Conservation (phyloP, 805 yeast species). For the Suhomyces tanzawaensis region DNA sequence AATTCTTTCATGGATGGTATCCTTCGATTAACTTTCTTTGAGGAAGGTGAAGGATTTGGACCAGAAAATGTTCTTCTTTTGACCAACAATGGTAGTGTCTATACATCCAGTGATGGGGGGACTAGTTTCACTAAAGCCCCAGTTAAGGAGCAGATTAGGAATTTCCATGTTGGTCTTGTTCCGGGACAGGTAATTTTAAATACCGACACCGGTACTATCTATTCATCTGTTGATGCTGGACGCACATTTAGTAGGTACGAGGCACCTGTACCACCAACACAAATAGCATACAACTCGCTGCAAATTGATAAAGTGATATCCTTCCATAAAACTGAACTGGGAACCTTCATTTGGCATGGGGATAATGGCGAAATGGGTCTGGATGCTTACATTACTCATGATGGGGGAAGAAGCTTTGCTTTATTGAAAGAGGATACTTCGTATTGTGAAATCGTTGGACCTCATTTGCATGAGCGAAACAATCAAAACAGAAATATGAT, state of each 20-base stretch:
- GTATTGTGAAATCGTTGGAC: slow-evolving; percentile 67
- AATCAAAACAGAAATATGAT: slow-evolving; percentile 45
- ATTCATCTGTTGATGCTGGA: too few relatives aligned
- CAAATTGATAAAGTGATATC: too few relatives aligned
- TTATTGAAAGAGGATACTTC: slow-evolving; percentile 51
- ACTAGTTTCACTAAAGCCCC: too few relatives aligned
- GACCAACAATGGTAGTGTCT: too few relatives aligned
- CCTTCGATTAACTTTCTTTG: slow-evolving; percentile 58
- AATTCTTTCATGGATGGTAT: slow-evolving; percentile 53
- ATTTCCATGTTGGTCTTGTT: too few relatives aligned
- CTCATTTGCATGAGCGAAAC: slow-evolving; percentile 40
- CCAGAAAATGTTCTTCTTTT: slow-evolving; percentile 55
- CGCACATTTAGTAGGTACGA: too few relatives aligned
- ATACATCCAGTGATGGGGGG: too few relatives aligned
- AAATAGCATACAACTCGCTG: too few relatives aligned
- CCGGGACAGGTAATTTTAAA: too few relatives aligned
- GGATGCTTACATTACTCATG: slow-evolving; percentile 56
- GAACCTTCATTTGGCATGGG: slow-evolving; percentile 69
- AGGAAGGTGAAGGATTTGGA: slow-evolving; percentile 37
- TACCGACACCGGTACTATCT: too few relatives aligned
- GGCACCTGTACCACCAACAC: too few relatives aligned
- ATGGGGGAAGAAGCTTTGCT: slow-evolving; percentile 65
- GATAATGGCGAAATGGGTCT: slow-evolving; percentile 49
- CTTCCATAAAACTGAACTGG: slow-evolving; percentile 58
- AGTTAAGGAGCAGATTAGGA: too few relatives aligned